Conservation (phyloP, 352 stramenopile genomes). For the Phytophthora sansomeana region DNA sequence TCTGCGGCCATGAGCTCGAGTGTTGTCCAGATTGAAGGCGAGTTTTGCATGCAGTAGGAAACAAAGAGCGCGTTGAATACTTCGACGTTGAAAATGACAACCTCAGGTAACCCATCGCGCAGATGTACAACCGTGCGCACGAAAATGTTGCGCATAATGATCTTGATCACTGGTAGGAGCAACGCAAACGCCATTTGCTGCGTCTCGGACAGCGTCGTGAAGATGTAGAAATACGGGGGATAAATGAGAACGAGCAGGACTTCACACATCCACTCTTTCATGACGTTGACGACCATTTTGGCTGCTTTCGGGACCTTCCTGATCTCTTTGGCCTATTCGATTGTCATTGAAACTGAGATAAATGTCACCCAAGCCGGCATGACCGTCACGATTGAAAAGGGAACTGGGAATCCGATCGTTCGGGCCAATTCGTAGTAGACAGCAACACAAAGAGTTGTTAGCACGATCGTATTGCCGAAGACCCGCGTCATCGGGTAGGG, state of each 20-base stretch:
- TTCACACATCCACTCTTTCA: conserved; percentile 20
- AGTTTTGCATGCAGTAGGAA: conserved; percentile 33
- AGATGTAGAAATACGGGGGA: conserved; percentile 20
- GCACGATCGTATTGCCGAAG: conserved; percentile 2
- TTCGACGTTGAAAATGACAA: conserved; percentile 32
- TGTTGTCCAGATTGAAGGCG: conserved; percentile 22
- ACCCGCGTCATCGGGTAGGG: not conserved
- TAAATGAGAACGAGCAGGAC: conserved; percentile 14
- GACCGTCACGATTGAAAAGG: conserved; percentile 28
- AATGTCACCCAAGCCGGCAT: conserved; percentile 18
- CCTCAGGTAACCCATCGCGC: conserved; percentile 16
- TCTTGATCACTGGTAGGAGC: conserved; percentile 10
- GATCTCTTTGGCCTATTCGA: conserved; percentile 7
- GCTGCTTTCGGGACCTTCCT: not conserved
- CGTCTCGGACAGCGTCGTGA: not conserved
- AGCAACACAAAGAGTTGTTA: conserved; percentile 3
- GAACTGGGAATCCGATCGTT: conserved; percentile 16
- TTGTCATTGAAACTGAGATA: not conserved
- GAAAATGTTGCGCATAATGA: conserved; percentile 20
- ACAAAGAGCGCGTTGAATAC: conserved; percentile 41
- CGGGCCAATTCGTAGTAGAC: conserved; percentile 6
- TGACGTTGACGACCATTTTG: conserved; percentile 3
- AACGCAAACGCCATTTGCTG: conserved; percentile 11
- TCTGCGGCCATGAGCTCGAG: conserved; percentile 27
- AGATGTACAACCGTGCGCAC: conserved; percentile 12